Evolutionary conservation across 768 basidiomycete species (phyloP).

Genomic region (Tricholoma sp.): DNA sequence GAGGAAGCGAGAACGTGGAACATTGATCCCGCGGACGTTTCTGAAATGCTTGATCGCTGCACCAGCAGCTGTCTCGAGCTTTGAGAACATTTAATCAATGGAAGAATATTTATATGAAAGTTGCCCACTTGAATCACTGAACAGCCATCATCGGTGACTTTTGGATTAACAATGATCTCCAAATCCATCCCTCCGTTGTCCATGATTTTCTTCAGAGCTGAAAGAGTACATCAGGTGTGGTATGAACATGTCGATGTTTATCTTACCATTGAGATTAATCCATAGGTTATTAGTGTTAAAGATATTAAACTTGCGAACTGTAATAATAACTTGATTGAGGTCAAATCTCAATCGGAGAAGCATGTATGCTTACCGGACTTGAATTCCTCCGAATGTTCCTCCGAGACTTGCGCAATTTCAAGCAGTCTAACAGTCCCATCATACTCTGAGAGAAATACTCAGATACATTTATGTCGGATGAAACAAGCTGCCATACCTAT

Average conservation of each 20-base stretch:
- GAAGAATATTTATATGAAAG: background rate
- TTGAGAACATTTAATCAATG: slow-evolving; percentile 10
- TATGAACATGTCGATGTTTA: background rate
- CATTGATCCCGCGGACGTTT: slow-evolving; percentile 74
- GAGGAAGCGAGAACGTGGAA: slow-evolving; percentile 77
- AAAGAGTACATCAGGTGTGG: background rate
- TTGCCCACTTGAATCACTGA: slow-evolving; percentile 55
- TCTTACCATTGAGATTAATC: slow-evolving; percentile 28
- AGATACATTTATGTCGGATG: background rate
- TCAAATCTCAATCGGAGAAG: background rate
- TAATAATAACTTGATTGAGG: background rate
- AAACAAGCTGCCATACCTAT: slow-evolving; percentile 32
- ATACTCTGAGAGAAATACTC: slow-evolving; percentile 39
- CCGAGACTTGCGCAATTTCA: slow-evolving; percentile 80
- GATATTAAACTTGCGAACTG: slow-evolving; percentile 72
- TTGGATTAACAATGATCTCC: slow-evolving; percentile 77
- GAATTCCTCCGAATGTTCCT: slow-evolving; percentile 80
- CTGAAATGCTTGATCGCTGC: slow-evolving; percentile 81
- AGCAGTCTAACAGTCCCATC: slow-evolving; percentile 71
- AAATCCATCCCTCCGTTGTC: slow-evolving; percentile 60
- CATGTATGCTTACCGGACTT: slow-evolving; percentile 42
- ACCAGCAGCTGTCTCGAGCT: slow-evolving; percentile 76
- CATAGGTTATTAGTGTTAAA: slow-evolving; percentile 73
- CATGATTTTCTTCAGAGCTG: slow-evolving; percentile 73
- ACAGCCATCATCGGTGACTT: slow-evolving; percentile 63